phyloP scores from a whole-genome alignment of 176 grass and related monocot genomes.

The Cymbopogon citratus region DNA sequence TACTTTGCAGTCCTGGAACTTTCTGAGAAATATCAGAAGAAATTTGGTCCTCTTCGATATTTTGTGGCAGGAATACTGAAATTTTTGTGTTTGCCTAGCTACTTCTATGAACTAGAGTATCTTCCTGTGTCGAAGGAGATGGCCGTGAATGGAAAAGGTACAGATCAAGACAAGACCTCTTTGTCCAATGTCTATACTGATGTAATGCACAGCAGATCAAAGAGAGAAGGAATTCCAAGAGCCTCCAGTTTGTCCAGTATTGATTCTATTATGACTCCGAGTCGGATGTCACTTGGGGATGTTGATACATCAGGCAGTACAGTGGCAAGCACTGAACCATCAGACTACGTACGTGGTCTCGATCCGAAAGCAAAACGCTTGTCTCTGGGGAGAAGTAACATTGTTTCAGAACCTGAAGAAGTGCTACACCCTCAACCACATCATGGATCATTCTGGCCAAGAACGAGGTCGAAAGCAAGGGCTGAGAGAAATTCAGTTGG shows the following conservation, averaged over 20 bases:
- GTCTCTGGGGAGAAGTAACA: conserved; percentile 80
- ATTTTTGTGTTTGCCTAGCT: conserved; percentile 91
- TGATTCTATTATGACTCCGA: conserved; percentile 90
- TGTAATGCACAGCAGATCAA: conserved; percentile 53
- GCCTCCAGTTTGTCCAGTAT: conserved; percentile 96
- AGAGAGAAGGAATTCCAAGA: conserved; percentile 74
- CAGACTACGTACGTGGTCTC: conserved; percentile 75
- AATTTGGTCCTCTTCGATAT: conserved; percentile 87
- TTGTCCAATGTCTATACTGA: conserved; percentile 65
- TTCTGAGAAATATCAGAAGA: conserved; percentile 96
- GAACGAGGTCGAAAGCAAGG: conserved; percentile 79
- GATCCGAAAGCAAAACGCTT: conserved; percentile 75
- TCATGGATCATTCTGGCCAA: conserved; percentile 68
- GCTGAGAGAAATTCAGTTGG: conserved; percentile 58
- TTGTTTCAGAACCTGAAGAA: conserved; percentile 95
- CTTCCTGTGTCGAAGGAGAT: conserved; percentile 61
- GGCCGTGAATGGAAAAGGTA: conserved; percentile 38
- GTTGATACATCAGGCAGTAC: conserved; percentile 56
- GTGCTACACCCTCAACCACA: conserved; percentile 78
- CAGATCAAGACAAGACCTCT: conserved; percentile 31
- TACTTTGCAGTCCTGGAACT: conserved; percentile 78
- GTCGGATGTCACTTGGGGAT: conserved; percentile 53
- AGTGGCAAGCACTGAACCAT: conserved; percentile 72
- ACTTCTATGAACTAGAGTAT: conserved; percentile 93
- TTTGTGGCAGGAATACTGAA: conserved; percentile 91